Evolutionary conservation across 2,329 filamentous ascomycete species (phyloP).

Genomic region (Verticillium alfalfae): DNA sequence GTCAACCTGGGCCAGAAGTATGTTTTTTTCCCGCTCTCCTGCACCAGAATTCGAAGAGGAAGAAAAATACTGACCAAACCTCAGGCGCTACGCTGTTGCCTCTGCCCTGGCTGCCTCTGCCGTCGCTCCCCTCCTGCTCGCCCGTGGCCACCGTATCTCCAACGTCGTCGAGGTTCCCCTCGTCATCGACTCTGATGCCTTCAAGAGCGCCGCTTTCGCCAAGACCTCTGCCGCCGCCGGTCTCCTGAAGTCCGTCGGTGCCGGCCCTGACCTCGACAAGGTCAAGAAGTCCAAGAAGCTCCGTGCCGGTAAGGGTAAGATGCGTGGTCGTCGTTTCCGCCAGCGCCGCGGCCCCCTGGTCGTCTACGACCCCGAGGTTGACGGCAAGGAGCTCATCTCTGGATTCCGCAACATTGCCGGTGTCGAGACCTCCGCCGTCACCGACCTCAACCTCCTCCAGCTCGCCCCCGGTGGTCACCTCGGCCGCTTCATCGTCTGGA

Average conservation of each 20-base stretch:
- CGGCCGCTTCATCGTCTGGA: constrained; percentile 98
- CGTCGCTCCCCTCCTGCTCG: constrained; percentile 88
- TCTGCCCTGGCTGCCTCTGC: constrained; percentile 96
- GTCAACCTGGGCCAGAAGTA: constrained; percentile 98
- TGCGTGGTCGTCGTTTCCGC: constrained; percentile 91
- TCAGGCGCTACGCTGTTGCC: constrained; percentile 90
- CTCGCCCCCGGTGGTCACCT: constrained; percentile 98
- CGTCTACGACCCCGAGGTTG: constrained; percentile 92
- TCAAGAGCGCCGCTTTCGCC: constrained; percentile 71
- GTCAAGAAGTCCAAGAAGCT: constrained; percentile 95
- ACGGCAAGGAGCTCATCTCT: constrained; percentile 88
- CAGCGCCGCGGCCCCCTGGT: constrained; percentile 97
- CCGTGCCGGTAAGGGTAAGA: constrained; percentile 97
- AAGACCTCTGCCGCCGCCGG: constrained; percentile 85
- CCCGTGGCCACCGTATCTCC: constrained; percentile 93
- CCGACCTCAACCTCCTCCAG: constrained; percentile 96
- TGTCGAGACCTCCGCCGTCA: constrained; percentile 94
- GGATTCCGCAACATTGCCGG: constrained; percentile 99
- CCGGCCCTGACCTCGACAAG: constrained; percentile 87
- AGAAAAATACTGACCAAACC: constrained; percentile 3
- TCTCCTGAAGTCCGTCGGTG: constrained; percentile 88
- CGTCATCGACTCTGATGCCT: constrained; percentile 86
- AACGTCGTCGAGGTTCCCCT: constrained; percentile 94
- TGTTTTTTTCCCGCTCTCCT: constrained; percentile 23
- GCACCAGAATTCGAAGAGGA: neutral